Evolutionary conservation across 2,329 filamentous ascomycete species (phyloP).

Genomic region (Alternaria sp.): DNA sequence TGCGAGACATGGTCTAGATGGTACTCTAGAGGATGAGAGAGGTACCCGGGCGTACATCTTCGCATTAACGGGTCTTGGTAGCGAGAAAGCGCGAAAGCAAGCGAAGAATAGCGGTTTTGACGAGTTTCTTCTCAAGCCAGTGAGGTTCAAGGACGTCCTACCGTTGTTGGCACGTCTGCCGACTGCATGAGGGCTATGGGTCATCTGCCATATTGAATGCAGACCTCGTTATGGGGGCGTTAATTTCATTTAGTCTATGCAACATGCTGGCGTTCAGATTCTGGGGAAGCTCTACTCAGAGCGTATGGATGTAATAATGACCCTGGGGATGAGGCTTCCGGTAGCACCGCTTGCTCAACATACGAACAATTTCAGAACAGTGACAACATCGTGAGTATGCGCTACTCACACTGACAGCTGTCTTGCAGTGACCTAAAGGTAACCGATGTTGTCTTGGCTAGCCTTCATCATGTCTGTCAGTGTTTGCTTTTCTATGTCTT

Average conservation of each 20-base stretch:
- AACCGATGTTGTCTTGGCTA: background rate
- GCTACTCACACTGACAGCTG: background rate
- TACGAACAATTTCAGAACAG: background rate
- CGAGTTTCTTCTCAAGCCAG: slow-evolving; percentile 32
- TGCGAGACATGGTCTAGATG: background rate
- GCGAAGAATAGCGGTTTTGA: slow-evolving; percentile 27
- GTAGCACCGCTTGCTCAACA: background rate
- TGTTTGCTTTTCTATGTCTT: background rate
- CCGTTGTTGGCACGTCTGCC: slow-evolving; percentile 3
- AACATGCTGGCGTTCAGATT: background rate
- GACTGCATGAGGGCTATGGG: background rate
- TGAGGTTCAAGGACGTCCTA: slow-evolving; percentile 25
- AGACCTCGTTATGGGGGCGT: background rate
- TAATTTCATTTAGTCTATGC: background rate
- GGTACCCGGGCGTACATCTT: slow-evolving; percentile 8
- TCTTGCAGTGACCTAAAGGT: background rate
- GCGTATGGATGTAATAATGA: background rate
- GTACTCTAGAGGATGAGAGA: background rate
- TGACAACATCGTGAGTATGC: too few species aligned
- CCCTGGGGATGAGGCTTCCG: background rate
- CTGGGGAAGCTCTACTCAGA: background rate
- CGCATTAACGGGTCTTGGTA: slow-evolving; percentile 35
- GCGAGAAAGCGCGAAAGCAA: slow-evolving; percentile 15
- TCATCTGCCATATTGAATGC: background rate
- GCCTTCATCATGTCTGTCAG: background rate